A percentile compares a stretch with the other conserved stretches of the same genome.
These are phyloP conservation scores for Eucalyptus sp. DNA, from an alignment of 345 rosid genomes.

Conservation along the genomic window DNA sequence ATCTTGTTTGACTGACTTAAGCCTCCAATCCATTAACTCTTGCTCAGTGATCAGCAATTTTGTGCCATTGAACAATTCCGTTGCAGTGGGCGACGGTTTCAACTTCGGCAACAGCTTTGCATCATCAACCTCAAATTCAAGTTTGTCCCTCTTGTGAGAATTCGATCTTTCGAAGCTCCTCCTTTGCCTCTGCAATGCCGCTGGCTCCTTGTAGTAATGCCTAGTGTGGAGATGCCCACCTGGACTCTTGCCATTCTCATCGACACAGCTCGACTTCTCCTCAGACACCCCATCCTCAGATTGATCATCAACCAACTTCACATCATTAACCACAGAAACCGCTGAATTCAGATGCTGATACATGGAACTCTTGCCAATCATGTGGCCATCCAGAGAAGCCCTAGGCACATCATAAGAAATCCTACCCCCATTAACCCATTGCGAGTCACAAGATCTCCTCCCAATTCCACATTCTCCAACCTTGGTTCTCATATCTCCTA, in stretches of 20 bases:
- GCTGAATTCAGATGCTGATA: constrained; percentile 27
- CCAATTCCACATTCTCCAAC: constrained; percentile 29
- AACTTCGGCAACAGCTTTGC: constrained; percentile 8
- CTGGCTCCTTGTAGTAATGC: constrained; percentile 4
- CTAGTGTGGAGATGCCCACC: constrained; percentile 18
- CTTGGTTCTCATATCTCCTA: background rate
- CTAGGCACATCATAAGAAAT: constrained; percentile 46
- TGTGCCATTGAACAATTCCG: constrained; percentile 28
- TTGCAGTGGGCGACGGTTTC: constrained; percentile 32
- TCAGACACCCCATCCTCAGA: constrained; percentile 1
- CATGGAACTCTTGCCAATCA: constrained; percentile 33
- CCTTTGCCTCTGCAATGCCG: constrained; percentile 3
- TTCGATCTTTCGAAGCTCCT: constrained; percentile 12
- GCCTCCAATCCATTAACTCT: constrained; percentile 33
- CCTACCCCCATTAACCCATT: constrained; percentile 19
- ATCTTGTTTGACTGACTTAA: constrained; percentile 9
- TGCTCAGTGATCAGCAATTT: constrained; percentile 50
- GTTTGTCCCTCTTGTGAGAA: background rate
- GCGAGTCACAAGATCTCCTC: constrained; percentile 48
- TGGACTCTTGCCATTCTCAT: constrained; percentile 3
- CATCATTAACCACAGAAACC: constrained; percentile 47
- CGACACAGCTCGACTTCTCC: constrained; percentile 7
- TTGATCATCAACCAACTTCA: constrained; percentile 7
- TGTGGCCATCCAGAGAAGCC: constrained; percentile 73
- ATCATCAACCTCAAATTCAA: constrained; percentile 12